These are phyloP conservation scores for Bacidia gigantensis DNA, from an alignment of 495 filamentous ascomycete species.

Conservation along the genomic window DNA sequence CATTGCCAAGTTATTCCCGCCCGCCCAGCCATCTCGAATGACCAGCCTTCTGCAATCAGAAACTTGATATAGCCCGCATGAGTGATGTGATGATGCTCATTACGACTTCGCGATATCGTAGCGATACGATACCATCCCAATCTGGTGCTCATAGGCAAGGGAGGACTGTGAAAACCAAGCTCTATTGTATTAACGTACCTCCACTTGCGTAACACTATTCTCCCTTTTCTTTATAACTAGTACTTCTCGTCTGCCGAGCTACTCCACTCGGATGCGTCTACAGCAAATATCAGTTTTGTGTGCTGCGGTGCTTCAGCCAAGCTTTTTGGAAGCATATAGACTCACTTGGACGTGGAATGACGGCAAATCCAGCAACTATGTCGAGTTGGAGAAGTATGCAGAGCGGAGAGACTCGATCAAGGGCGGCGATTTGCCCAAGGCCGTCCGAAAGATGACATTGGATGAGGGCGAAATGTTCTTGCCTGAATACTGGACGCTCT, in stretches of 20 bases:
- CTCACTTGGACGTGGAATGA: constrained; percentile 1
- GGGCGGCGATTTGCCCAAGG: constrained; percentile 10
- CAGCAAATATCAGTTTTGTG: constrained; percentile 8
- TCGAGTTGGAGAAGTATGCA: neutral
- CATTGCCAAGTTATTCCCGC: neutral
- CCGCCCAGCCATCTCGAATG: neutral
- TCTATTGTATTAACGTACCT: no score
- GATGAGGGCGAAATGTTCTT: constrained; percentile 83
- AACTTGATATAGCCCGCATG: neutral
- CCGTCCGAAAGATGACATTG: constrained; percentile 61
- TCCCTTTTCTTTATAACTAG: neutral
- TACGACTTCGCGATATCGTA: no score
- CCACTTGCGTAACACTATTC: no score
- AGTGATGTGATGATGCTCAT: neutral
- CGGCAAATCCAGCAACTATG: neutral
- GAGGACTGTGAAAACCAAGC: no score
- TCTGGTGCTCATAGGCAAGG: no score
- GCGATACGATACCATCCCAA: no score
- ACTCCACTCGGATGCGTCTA: neutral
- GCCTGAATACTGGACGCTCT: constrained; percentile 45
- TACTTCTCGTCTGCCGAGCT: neutral
- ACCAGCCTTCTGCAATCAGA: neutral
- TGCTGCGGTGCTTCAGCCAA: neutral
- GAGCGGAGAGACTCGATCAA: neutral
- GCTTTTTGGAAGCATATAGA: neutral